Evolutionary conservation across 2,329 filamentous ascomycete genomes (phyloP), one percentile per base, ranked within the genome.

Genomic region (Claviceps cyperi): DNA sequence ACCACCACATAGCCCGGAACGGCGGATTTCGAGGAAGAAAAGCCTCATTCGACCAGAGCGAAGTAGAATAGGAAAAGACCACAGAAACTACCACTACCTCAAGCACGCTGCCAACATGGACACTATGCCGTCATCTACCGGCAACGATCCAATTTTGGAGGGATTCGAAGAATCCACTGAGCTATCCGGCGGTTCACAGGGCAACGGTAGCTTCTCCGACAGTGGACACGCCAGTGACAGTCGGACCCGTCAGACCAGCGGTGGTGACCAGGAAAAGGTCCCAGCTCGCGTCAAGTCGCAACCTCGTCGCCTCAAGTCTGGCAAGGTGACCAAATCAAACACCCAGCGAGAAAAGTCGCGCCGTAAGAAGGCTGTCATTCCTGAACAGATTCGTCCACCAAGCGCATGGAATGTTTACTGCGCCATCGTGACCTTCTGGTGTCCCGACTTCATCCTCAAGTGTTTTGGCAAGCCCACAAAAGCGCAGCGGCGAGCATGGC

Each of bases 361-460:
- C 8, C 43, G 43, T 36, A 77, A 75, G 60, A 73, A 70, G 44
- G 68, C 73, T 48, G 67, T 70, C 55, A 71, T 75, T 4, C 75
- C 78, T 47, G 77, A 87, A 60, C 78, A 80, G 51, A 75, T 87
- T 47, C 78, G 81, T 2, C 87, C 91, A 2, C 89, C 88, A 0
- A 95, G 86, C 61, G 67, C 94, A 38, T 98, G 92, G 92, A 94
- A 89, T 60, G 83, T 94, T 4, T 98, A 98, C 70, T 98, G 92
- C 67, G 84, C 86, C 46, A 79, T 94, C 55, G 70, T 98, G 56
- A 98, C 92, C 0, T 96, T 97, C 61, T 97, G 92, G 90, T 85
- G 81, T 51, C 92, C 92, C 0, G 83, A 89, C 62, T 85, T 91
- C 54, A 68, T 96, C 28, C 72, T 98, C 50, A 79, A 77, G 56